Percentiles rank a stretch among this genome's conserved stretches.
phyloP scores from a whole-genome alignment of 2,329 filamentous ascomycete species.

The Fusarium nisikadoi region DNA sequence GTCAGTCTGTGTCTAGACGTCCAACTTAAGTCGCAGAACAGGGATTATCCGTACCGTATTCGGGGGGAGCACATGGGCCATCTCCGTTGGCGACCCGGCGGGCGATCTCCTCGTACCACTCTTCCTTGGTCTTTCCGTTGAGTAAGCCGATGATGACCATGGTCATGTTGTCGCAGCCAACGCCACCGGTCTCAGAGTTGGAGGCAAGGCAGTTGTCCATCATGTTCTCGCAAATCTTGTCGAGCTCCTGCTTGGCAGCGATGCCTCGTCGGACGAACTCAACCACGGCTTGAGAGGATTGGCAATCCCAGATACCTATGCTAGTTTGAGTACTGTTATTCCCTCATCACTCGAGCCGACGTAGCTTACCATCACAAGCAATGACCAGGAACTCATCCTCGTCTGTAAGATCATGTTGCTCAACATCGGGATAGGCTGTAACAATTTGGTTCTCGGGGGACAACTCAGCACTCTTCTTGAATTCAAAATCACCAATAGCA shows the following conservation, averaged over 20 bases:
- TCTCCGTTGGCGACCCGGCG: constrained; percentile 95
- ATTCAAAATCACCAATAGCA: constrained; percentile 98
- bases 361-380: constrained; percentile 84
- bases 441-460: constrained; percentile 99
- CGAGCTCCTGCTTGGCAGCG: constrained; percentile 92
- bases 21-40: constrained; percentile 34
- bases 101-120: constrained; percentile 97
- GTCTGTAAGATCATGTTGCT: constrained; percentile 86
- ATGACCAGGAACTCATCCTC: constrained; percentile 97
- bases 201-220: constrained; percentile 99
- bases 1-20: constrained; percentile 27
- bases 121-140: constrained; percentile 90
- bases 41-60: constrained; percentile 89
- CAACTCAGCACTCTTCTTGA: constrained; percentile 98
- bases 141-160: constrained; percentile 92
- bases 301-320: constrained; percentile 98
- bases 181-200: constrained; percentile 96
- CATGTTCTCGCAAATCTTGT: constrained; percentile 99
- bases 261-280: constrained; percentile 98
- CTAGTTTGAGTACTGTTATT: constrained; percentile 34
- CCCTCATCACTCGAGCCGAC: not conserved
- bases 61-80: constrained; percentile 96
- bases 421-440: constrained; percentile 94
- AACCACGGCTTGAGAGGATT: constrained; percentile 95
- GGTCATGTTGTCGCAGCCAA: constrained; percentile 99